Percentiles rank a stretch among this genome's conserved stretches.
These are phyloP conservation scores for Cadophora sp. DNA, from an alignment of 2,329 filamentous ascomycete genomes.

Conservation along the genomic window DNA sequence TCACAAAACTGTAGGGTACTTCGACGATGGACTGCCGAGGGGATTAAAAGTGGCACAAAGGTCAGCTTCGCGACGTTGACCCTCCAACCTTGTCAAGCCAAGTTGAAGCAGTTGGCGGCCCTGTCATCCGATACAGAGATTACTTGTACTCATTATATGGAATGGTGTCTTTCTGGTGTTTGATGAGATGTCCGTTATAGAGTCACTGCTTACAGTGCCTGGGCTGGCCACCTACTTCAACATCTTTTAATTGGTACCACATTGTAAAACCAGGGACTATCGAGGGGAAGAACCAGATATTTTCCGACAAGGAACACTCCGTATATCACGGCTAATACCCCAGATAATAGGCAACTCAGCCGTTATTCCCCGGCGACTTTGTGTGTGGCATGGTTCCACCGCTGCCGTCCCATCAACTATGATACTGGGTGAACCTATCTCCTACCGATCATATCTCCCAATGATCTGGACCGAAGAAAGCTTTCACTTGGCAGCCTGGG, in stretches of 20 bases:
- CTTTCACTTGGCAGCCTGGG: conserved; percentile 2
- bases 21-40: neutral
- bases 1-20: no score
- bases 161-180: conserved; percentile 13
- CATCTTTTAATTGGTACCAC: neutral
- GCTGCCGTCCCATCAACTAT: neutral
- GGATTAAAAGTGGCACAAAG: neutral
- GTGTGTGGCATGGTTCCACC: neutral
- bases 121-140: conserved; percentile 15
- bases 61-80: neutral
- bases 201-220: neutral
- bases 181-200: neutral
- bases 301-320: neutral
- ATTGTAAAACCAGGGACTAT: neutral
- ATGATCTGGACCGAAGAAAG: neutral
- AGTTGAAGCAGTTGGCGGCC: neutral
- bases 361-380: neutral
- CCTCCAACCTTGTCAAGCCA: neutral
- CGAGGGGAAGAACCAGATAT: neutral
- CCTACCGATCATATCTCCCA: neutral
- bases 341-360: neutral
- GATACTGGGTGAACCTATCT: neutral
- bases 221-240: neutral
- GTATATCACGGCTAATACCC: conserved; percentile 6
- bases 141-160: neutral